Evolutionary conservation across 2,329 filamentous ascomycete species (phyloP), one percentile per base, ranked within the genome.

Genomic region (Paraphaeosphaeria minitans): DNA sequence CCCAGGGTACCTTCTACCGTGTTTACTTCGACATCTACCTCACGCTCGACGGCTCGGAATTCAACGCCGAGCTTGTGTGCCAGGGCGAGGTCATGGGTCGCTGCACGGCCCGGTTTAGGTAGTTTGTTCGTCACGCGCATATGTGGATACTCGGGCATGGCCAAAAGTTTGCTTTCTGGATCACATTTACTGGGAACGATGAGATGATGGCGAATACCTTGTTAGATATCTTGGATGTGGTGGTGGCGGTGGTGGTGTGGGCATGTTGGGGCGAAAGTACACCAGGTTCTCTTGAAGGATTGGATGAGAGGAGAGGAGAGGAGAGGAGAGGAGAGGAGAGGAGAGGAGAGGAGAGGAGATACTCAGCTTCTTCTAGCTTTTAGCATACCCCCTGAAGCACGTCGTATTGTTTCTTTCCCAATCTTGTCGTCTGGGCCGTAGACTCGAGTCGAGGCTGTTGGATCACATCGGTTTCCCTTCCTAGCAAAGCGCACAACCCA

Each of bases 71-170:
- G 81, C 83, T 99, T 41, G 94, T 98, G n/a, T 99, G 95, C 81
- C 95, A 99, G 78, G 95, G 95, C 72, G 95, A 98, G 79, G 93
- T 99, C 66, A 99, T 98, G 95, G 95, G 95, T 66, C 89, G 94
- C 65, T 98, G 94, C 85, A 89, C 93, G 64, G 91, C 94, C 59
- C 87, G 93, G 75, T 98, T 98, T 84, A 81, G 87, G 78, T 89
- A 80, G 43, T 57, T 55, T 7, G 16, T 52, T 31, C 24, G 39
- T 33, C 37, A 39, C 27, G 43, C 42, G 31, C 42, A 47, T 56
- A 35, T 50, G 22, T 42, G 39, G 31, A 53, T 48, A 43, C 29
- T 6, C 51, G 53, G 49, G 35, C 33, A 41, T 29, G 53, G 43
- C 19, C 46, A 60, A 60, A 60, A 60, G 55, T 57, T 57, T 53